Percentiles rank a stretch among this genome's conserved stretches.
These are phyloP conservation scores for Solanum hybrid DNA, from an alignment of 305 asterid species.

Conservation along the genomic window DNA sequence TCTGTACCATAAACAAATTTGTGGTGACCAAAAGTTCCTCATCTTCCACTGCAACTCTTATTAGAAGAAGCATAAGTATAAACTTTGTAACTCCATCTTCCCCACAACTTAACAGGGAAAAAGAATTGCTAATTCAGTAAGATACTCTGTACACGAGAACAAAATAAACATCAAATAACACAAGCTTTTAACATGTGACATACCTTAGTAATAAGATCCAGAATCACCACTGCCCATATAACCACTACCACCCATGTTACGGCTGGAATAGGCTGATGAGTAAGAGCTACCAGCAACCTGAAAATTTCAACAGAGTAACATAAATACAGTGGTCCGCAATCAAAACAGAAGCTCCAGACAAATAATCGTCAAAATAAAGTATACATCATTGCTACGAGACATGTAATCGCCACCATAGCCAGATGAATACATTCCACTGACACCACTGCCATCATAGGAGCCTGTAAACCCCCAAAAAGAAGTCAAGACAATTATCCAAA, in stretches of 20 bases:
- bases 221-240: constrained; percentile 77
- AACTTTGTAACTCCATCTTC: background rate
- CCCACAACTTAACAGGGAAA: background rate
- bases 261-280: constrained; percentile 66
- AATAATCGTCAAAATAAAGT: constrained; percentile 11
- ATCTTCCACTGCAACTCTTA: constrained; percentile 14
- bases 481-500: background rate
- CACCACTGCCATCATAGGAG: constrained; percentile 67
- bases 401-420: constrained; percentile 69
- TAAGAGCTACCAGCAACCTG: constrained; percentile 10
- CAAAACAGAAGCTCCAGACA: background rate
- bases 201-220: constrained; percentile 86
- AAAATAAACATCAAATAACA: background rate
- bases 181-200: background rate
- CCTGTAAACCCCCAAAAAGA: constrained; percentile 30
- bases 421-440: constrained; percentile 78
- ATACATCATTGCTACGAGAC: constrained; percentile 78
- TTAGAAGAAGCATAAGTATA: background rate
- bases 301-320: background rate
- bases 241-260: constrained; percentile 67
- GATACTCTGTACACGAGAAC: background rate
- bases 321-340: background rate
- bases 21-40: constrained; percentile 18
- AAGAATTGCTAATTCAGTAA: background rate
- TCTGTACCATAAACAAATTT: constrained; percentile 27